These are phyloP conservation scores for Yarrowia sp. DNA, from an alignment of 805 yeast species.

Conservation along the genomic window DNA sequence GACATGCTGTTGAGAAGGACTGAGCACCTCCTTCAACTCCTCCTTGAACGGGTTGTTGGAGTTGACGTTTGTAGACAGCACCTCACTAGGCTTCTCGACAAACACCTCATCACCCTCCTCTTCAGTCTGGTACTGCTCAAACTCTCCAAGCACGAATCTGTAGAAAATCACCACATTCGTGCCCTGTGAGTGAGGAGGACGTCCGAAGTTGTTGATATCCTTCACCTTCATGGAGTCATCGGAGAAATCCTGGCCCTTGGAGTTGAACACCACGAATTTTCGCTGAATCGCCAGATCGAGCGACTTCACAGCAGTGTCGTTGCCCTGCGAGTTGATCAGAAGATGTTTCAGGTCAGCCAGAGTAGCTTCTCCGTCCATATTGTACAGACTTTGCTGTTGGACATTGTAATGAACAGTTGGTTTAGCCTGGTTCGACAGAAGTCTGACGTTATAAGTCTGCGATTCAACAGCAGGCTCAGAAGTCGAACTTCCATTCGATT, in stretches of 20 bases:
- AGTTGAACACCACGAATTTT: conserved; percentile 30
- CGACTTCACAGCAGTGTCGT: conserved; percentile 12
- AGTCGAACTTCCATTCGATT: not conserved
- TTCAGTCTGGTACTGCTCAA: conserved; percentile 11
- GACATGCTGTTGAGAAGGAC: no score
- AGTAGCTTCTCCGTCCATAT: conserved; percentile 9
- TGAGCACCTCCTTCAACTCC: not conserved
- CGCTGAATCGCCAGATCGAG: conserved; percentile 31
- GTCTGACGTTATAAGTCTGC: conserved; percentile 3
- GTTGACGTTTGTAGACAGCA: not conserved
- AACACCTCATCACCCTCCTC: not conserved
- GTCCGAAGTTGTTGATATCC: conserved; percentile 26
- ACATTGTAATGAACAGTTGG: conserved; percentile 12
- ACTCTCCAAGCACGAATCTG: conserved; percentile 2
- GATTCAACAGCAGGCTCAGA: not conserved
- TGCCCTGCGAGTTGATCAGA: conserved; percentile 9
- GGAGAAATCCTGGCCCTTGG: conserved; percentile 28
- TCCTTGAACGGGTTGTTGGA: conserved; percentile 12
- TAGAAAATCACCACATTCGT: conserved; percentile 31
- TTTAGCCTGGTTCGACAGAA: conserved; percentile 11
- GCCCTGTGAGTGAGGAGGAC: conserved; percentile 23
- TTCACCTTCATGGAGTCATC: conserved; percentile 24
- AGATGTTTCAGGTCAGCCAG: conserved; percentile 20
- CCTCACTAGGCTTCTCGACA: not conserved
- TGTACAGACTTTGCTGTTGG: conserved; percentile 33